Evolutionary conservation across 257 asterid species (phyloP), one percentile per base, ranked within the genome.

Genomic region (Jasminum sambac): DNA sequence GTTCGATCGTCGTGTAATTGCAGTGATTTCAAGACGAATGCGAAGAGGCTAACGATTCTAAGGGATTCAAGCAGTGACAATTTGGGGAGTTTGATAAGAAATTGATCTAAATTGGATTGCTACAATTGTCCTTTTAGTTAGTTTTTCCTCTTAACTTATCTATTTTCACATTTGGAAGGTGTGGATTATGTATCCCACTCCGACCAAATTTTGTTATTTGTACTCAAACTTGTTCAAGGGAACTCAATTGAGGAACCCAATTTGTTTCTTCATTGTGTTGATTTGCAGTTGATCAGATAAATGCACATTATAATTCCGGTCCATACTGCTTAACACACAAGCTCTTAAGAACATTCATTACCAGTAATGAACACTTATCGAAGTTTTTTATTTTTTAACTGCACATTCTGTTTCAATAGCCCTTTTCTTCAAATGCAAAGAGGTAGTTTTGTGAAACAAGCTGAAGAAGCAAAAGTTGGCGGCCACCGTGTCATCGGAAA

Each of bases 11-110:
- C 72, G 61, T 74, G 42, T 10, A 11, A 0, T 69, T 82, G 83
- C 88, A 89, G 96, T 74, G 88, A 77, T 39, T 87, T 89, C 70
- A 40, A 72, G 73, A 87, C 76, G 84, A 81, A 81, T 8, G 96
- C 91, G 50, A 70, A 76, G 73, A 81, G 89, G 85, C 78, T 87
- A 30, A 85, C 87, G 19, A 84, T 89, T 72, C 74, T 87, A 64
- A 59, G 77, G n/a, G 96, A 87, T 76, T 81, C 88, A 7, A 67
- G 84, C 71, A 89, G 93, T 55, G 88, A 77, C 26, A 86, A 84
- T 70, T 71, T 72, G 30, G 78, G 84, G 60, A 82, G 81, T 12
- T 86, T 80, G 80, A 74, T 46, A 30, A 8, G 14, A 21, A 60
- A 36, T 59, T 43, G 64, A 73, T 76, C 66, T 76, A 63, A 82